Evolutionary conservation across 2,329 filamentous ascomycete genomes (phyloP), one percentile per base, ranked within the genome.

Genomic region (Aspergillus neoniger): DNA sequence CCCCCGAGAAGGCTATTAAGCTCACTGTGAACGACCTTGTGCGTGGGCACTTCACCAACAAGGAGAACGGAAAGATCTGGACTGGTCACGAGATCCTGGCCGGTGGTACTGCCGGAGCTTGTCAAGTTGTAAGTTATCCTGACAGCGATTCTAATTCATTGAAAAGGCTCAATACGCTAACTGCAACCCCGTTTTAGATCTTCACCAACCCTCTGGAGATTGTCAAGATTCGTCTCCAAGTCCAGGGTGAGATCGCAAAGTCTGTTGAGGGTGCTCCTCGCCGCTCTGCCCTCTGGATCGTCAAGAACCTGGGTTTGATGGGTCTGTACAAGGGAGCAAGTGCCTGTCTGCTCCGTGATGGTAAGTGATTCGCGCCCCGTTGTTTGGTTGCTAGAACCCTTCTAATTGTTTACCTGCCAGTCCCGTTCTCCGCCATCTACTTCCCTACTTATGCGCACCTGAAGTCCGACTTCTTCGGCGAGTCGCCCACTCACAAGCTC

Each of bases 1-100:
- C 95, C n/a, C 95, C 95, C 2, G 95, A 99, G 77, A 99, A 99
- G 83, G 95, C 95, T 69, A 99, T 99, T 81, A 99, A 99, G 82
- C 86, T 99, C 65, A 99, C 95, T 0, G 93, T 99, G 72, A 99
- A 99, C 78, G 95, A 99, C 74, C 80, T 99, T 57, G 92, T 96
- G 21, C 89, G 95, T 72, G 84, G 85, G 8, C 83, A 85, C 66
- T 89, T 93, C 72, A 90, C 88, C 3, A 88, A 92, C 71, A 86
- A 87, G 72, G 85, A 91, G 64, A 87, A 85, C 44, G 89, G 90
- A 53, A 81, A 86, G 61, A 96, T 99, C 72, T 84, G 82, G 72
- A 79, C 86, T 69, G 80, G 82, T 30, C 82, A 88, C 63, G 95
- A 99, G 79, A 81, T 98, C 62, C 65, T 99, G 49, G 91, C 95